Evolutionary conservation across 1,284 basidiomycete species (phyloP).

Genomic region (Trichosporon sp.): DNA sequence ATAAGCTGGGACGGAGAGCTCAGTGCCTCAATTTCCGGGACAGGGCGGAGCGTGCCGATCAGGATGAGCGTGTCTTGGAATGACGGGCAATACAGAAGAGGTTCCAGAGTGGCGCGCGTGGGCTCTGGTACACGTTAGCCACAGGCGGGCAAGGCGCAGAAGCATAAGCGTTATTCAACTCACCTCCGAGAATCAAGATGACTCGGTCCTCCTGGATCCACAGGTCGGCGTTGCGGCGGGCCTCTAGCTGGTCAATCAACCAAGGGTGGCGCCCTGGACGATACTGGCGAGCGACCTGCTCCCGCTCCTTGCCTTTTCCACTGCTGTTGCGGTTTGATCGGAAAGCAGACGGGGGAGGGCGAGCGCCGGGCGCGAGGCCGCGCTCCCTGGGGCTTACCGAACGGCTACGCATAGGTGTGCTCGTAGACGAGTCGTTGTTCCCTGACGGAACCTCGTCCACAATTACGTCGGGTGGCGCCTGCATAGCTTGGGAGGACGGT

Average conservation of each 20-base stretch:
- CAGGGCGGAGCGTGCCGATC: constrained; percentile 24
- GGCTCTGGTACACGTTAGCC: constrained; percentile 19
- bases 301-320: constrained; percentile 15
- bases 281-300: neutral
- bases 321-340: constrained; percentile 1
- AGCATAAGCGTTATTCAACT: constrained; percentile 3
- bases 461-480: too few relatives aligned
- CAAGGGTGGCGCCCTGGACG: constrained; percentile 21
- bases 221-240: constrained; percentile 21
- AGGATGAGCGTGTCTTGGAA: constrained; percentile 35
- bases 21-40: constrained; percentile 33
- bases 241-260: constrained; percentile 28
- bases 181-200: constrained; percentile 34
- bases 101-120: constrained; percentile 25
- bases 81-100: constrained; percentile 30
- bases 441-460: neutral
- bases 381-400: neutral
- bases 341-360: constrained; percentile 8
- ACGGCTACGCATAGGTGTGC: neutral
- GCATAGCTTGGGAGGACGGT: neutral
- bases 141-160: neutral
- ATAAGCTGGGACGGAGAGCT: constrained; percentile 32
- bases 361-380: neutral
- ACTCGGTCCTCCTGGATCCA: constrained; percentile 28
- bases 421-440: neutral